Evolutionary conservation across 2,329 filamentous ascomycete genomes (phyloP).

Genomic region (Cytospora leucostoma): DNA sequence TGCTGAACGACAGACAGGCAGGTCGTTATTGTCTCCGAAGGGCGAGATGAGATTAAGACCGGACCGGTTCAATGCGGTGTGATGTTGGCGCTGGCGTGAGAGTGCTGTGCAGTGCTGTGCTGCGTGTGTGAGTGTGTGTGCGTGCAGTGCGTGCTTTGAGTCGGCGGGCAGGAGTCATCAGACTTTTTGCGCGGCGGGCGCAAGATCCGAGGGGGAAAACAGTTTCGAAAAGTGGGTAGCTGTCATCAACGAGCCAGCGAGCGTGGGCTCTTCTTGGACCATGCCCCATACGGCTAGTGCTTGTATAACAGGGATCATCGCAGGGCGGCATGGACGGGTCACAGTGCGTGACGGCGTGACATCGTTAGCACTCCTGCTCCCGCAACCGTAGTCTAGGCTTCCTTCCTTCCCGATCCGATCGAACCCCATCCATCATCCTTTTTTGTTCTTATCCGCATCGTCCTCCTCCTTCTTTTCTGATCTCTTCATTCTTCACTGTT

Average conservation of each 20-base stretch:
- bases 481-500: not conserved
- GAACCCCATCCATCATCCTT: not conserved
- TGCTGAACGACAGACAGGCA: constrained; percentile 6
- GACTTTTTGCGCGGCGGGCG: constrained; percentile 21
- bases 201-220: constrained; percentile 14
- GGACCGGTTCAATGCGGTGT: constrained; percentile 15
- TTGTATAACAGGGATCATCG: not conserved
- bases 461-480: not conserved
- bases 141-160: constrained; percentile 5
- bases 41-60: constrained; percentile 12
- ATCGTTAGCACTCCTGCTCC: not conserved
- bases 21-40: constrained; percentile 9
- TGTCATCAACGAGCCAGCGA: not conserved
- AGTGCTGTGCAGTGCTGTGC: constrained; percentile 1
- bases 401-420: not conserved
- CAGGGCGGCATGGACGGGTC: not conserved
- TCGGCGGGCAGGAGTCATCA: constrained; percentile 22
- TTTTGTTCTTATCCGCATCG: not conserved
- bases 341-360: not conserved
- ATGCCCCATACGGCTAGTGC: not conserved
- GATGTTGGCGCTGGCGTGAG: constrained; percentile 16
- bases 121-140: constrained; percentile 9
- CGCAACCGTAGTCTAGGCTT: not conserved
- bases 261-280: not conserved
- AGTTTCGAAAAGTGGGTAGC: constrained; percentile 9